phyloP scores from a whole-genome alignment of 208 protist genomes.

The Trypanosoma rangeli region DNA sequence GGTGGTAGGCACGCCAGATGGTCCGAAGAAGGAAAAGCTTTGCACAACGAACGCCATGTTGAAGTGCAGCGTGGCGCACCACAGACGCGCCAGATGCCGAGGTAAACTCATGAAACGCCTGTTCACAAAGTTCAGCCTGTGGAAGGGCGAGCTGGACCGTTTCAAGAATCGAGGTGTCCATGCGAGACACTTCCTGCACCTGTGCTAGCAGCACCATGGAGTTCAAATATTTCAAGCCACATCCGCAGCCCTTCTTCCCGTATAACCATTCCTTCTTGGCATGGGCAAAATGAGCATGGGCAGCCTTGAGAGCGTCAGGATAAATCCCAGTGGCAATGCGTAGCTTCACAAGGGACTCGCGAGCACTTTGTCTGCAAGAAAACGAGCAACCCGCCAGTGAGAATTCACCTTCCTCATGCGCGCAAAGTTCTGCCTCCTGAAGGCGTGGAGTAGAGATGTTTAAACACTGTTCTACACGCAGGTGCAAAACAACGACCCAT shows the following conservation, averaged over 20 bases:
- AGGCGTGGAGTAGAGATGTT: slow-evolving; percentile 38
- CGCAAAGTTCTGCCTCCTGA: slow-evolving; percentile 44
- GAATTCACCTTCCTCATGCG: slow-evolving; percentile 53
- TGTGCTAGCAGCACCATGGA: slow-evolving; percentile 80
- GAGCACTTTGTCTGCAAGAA: slow-evolving; percentile 59
- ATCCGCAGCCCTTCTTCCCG: slow-evolving; percentile 50
- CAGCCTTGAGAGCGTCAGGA: slow-evolving; percentile 52
- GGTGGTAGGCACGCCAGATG: slow-evolving; percentile 66
- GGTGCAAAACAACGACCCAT: slow-evolving; percentile 73
- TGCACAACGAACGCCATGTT: slow-evolving; percentile 51
- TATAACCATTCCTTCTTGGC: slow-evolving; percentile 70
- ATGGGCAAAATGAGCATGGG: slow-evolving; percentile 68
- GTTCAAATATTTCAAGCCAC: slow-evolving; percentile 67
- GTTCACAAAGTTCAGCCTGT: slow-evolving; percentile 74
- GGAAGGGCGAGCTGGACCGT: slow-evolving; percentile 76
- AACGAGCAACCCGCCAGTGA: slow-evolving; percentile 47
- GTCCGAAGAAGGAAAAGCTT: slow-evolving; percentile 57
- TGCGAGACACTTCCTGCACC: slow-evolving; percentile 60
- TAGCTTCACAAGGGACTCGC: slow-evolving; percentile 62
- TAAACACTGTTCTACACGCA: slow-evolving; percentile 73
- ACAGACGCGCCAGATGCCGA: slow-evolving; percentile 40
- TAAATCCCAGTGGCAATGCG: slow-evolving; percentile 57
- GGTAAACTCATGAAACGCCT: slow-evolving; percentile 62
- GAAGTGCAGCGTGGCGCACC: slow-evolving; percentile 67
- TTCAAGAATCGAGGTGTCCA: slow-evolving; percentile 63